Evolutionary conservation across 2,329 filamentous ascomycete genomes (phyloP).

Genomic region (Fusarium sacchari): DNA sequence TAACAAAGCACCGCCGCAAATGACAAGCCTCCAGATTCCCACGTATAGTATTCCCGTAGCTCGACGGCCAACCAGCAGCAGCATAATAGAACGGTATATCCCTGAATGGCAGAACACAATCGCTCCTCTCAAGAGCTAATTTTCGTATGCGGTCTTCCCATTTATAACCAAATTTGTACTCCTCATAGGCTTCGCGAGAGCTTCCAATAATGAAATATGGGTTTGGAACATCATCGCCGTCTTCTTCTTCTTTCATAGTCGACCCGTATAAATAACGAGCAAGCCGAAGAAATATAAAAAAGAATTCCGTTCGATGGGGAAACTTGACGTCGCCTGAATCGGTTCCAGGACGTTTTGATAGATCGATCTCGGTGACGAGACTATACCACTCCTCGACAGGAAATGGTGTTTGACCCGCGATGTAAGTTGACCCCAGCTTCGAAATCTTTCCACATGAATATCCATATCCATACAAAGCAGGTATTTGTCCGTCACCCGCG

Average conservation of each 20-base stretch:
- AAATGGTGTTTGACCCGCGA: not conserved
- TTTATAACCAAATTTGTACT: not conserved
- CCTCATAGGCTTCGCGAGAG: accelerated
- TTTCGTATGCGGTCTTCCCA: not conserved
- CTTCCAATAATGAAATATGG: not conserved
- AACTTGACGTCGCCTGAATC: accelerated
- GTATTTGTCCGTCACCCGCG: accelerated
- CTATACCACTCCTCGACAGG: not conserved
- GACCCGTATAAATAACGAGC: not conserved
- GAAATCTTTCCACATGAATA: not conserved
- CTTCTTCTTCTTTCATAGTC: not conserved
- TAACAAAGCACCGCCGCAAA: not conserved
- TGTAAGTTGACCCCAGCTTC: not conserved
- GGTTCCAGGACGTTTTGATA: no score
- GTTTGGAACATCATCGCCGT: no score
- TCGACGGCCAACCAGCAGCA: not conserved
- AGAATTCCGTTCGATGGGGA: not conserved
- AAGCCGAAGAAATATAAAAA: not conserved
- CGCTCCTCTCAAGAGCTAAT: not conserved
- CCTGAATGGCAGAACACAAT: not conserved
- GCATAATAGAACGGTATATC: not conserved
- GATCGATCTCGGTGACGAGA: not conserved
- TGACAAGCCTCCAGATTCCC: not conserved
- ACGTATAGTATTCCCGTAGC: not conserved
- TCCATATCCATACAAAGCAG: not conserved